Conservation (phyloP, 2,329 filamentous ascomycete species). For the Colletotrichum karsti region DNA sequence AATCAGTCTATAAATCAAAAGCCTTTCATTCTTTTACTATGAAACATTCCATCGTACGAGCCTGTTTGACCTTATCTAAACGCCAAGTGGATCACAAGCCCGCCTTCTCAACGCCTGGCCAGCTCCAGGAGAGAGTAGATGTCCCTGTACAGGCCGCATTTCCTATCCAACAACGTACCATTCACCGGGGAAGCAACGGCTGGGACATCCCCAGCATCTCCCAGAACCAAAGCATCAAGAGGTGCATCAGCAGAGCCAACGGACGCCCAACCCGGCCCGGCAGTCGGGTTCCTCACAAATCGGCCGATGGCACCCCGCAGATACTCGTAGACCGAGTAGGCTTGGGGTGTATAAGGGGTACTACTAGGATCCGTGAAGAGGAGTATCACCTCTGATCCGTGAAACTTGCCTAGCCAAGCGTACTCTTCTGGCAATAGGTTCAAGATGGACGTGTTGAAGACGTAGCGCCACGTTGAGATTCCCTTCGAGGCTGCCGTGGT, state of each 20-base stretch:
- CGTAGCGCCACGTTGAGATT: constrained; percentile 36
- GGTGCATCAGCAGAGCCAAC: constrained; percentile 33
- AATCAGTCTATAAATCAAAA: no score
- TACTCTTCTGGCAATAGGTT: constrained; percentile 31
- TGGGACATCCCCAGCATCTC: constrained; percentile 22
- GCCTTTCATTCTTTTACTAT: no score
- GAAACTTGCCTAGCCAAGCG: constrained; percentile 36
- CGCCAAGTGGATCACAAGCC: no score
- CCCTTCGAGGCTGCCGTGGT: constrained; percentile 29
- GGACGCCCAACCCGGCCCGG: constrained; percentile 35
- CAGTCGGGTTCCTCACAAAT: constrained; percentile 34
- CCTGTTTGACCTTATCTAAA: no score
- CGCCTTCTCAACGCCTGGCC: no score
- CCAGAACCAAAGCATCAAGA: constrained; percentile 33
- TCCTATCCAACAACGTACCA: constrained; percentile 28
- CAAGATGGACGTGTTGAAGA: constrained; percentile 35
- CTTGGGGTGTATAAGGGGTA: constrained; percentile 27
- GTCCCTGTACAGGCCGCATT: constrained; percentile 31
- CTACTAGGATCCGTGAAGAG: constrained; percentile 34
- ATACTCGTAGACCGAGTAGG: constrained; percentile 34
- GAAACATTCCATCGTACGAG: no score
- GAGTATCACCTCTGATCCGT: constrained; percentile 34
- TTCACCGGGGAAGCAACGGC: constrained; percentile 30
- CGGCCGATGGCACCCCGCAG: constrained; percentile 33
- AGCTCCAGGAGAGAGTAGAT: no score